Percentiles rank a stretch among this genome's conserved stretches.
Conservation (phyloP, 2,329 filamentous ascomycete species). For the Phyllachora maydis region DNA sequence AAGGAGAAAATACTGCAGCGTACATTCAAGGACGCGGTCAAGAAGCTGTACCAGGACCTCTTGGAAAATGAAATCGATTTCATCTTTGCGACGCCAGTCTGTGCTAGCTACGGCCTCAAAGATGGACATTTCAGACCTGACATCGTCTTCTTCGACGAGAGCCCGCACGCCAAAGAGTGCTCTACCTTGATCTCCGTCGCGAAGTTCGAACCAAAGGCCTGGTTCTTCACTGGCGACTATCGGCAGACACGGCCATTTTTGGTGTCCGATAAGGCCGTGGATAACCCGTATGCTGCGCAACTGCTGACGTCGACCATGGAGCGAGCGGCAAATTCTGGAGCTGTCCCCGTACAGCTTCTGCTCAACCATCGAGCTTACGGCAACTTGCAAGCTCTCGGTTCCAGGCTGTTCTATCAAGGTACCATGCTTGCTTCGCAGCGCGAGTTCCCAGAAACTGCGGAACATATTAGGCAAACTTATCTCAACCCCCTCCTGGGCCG, state of each 20-base stretch:
- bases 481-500: not conserved
- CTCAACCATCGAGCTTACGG: slow-evolving; percentile 10
- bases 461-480: slow-evolving; percentile 1
- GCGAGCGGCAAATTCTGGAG: slow-evolving; percentile 6
- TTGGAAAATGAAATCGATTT: slow-evolving; percentile 18
- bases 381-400: slow-evolving; percentile 14
- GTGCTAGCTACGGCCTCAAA: slow-evolving; percentile 16
- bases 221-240: slow-evolving; percentile 24
- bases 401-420: slow-evolving; percentile 15
- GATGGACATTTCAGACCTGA: slow-evolving; percentile 49
- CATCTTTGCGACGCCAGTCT: slow-evolving; percentile 23
- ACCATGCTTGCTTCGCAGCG: slow-evolving; percentile 10
- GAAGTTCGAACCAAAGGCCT: slow-evolving; percentile 17
- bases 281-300: slow-evolving; percentile 5
- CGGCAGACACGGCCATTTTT: slow-evolving; percentile 21
- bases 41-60: slow-evolving; percentile 15
- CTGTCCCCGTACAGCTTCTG: slow-evolving; percentile 6
- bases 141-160: slow-evolving; percentile 69
- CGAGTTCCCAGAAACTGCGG: slow-evolving; percentile 1
- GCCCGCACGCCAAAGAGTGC: slow-evolving; percentile 21
- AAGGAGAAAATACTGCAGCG: slow-evolving; percentile 4
- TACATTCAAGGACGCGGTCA: slow-evolving; percentile 10
- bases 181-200: slow-evolving; percentile 22
- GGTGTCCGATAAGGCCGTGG: slow-evolving; percentile 3
- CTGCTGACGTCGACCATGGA: slow-evolving; percentile 9